Conservation (phyloP, 116 monocot genomes). For the Phalaenopsis hybrid region DNA sequence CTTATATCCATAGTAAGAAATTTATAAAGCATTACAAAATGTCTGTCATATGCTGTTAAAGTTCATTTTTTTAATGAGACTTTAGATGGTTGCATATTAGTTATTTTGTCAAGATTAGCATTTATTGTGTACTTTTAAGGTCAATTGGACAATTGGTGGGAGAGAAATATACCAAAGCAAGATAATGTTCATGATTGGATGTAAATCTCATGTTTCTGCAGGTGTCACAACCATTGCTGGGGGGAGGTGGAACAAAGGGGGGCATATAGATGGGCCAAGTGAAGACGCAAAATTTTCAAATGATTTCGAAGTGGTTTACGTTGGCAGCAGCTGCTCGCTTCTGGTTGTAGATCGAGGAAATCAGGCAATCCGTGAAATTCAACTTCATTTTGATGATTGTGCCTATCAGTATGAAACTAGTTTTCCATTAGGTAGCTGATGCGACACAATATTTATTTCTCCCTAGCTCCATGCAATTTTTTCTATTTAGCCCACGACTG, state of each 20-base stretch:
- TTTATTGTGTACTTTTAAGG: neutral
- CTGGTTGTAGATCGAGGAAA: conserved; percentile 82
- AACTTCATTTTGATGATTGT: conserved; percentile 84
- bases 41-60: no score
- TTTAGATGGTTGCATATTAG: neutral
- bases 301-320: conserved; percentile 88
- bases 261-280: conserved; percentile 72
- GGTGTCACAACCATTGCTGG: conserved; percentile 93
- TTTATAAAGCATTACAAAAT: no score
- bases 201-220: conserved; percentile 18
- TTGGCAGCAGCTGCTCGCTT: conserved; percentile 92
- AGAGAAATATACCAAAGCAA: no score
- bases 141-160: neutral
- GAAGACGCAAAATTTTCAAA: conserved; percentile 90
- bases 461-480: neutral
- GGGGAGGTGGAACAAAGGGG: conserved; percentile 75
- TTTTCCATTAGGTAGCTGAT: conserved; percentile 62
- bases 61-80: no score
- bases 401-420: conserved; percentile 71
- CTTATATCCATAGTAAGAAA: no score
- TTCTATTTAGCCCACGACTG: neutral
- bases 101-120: neutral
- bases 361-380: conserved; percentile 92
- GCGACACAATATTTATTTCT: neutral
- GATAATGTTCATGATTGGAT: no score